phyloP scores from a whole-genome alignment of 2,329 filamentous ascomycete species.

The Beauveria varroae region DNA sequence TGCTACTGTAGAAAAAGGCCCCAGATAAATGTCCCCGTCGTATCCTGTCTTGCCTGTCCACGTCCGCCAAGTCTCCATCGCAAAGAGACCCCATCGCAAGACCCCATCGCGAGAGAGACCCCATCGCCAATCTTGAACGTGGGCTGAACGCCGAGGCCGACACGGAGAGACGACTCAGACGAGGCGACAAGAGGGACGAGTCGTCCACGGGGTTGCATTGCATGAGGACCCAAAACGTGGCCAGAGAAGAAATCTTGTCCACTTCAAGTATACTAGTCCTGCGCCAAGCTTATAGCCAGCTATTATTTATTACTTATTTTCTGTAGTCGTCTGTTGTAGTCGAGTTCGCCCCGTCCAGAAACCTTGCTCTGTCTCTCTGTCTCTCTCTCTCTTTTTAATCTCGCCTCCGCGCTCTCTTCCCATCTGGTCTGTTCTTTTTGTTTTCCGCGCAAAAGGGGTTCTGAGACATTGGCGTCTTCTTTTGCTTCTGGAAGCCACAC shows the following conservation, averaged over 20 bases:
- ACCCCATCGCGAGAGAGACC: background rate
- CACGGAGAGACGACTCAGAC: background rate
- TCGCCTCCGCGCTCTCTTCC: conserved; percentile 4
- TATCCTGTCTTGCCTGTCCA: background rate
- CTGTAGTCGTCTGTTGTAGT: background rate
- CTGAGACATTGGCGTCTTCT: conserved; percentile 2
- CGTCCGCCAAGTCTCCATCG: no score
- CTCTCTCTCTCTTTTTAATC: background rate
- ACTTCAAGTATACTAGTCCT: no score
- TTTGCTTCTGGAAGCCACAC: background rate
- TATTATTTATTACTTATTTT: no score
- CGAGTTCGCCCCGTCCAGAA: background rate
- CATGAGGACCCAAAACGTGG: no score
- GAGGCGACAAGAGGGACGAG: background rate
- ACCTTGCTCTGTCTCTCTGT: background rate
- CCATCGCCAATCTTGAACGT: conserved; percentile 1
- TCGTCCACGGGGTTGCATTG: no score
- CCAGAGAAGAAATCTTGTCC: no score
- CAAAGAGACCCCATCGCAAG: background rate
- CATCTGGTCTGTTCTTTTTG: background rate
- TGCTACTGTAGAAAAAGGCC: background rate
- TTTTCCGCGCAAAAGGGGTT: background rate
- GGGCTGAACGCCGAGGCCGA: background rate
- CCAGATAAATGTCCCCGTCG: background rate
- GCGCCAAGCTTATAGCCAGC: no score